Evolutionary conservation across 768 basidiomycete species (phyloP), one percentile per base, ranked within the genome.

Genomic region (Lactifluus rugatus): DNA sequence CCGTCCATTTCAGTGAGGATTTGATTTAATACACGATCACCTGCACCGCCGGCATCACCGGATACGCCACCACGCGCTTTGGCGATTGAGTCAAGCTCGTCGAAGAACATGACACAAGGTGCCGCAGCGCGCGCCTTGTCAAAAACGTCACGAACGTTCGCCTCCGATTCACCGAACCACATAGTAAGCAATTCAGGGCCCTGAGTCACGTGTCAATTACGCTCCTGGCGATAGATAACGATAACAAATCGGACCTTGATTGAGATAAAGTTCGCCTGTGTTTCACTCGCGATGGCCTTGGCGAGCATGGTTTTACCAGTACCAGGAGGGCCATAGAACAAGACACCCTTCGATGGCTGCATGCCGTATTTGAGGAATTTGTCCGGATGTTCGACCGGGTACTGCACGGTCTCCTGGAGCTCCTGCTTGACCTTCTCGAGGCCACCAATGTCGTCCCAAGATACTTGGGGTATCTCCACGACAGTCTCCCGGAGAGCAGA

Each of bases 281-380:
- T 98, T 78, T 98, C 96, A 71, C 97, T 94, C 66, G 96, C 96
- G 69, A 98, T 97, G 59, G 96, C 96, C 77, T 98, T 99, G 55
- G 96, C 96, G 56, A 99, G 81, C 66, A 99, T 70, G 21, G 96
- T 99, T 78, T 99, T 99, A 89, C 96, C 96, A 62, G 96, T 99
- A 81, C 96, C 96, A 65, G 96, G 96, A 70, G 96, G 96, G 46
- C 96, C 96, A 72, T 98, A 99, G 83, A 99, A 99, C 67, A 99
- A 74, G 47, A 99, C 96, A 84, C 96, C 96, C 78, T 98, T 98
- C 34, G 93, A 95, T 5, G 96, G 95, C 26, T 92, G 93, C 96
- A 99, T 98, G 65, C 96, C 96, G 68, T 99, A 99, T 78, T 99
- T 99, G 87, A 99, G 80, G 93, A 98, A 99, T 78, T 99, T 99